Evolutionary conservation across 371 early-diverging fungal genomes (phyloP), one percentile per base, ranked within the genome.

Genomic region (Capniomyces stellatus): DNA sequence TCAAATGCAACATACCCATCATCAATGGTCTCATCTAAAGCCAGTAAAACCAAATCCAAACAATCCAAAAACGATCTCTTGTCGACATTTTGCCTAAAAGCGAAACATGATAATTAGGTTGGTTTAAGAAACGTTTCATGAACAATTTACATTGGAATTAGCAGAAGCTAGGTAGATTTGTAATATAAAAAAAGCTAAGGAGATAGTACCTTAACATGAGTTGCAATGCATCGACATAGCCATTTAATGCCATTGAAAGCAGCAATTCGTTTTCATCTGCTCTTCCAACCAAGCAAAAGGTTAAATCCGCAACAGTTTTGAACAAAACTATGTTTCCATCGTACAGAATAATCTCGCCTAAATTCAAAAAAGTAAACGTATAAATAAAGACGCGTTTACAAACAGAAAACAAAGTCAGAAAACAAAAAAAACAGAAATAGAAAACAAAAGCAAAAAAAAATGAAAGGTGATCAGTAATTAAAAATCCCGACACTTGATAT

Each of bases 201-300:
- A 47, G 21, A 2, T 40, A 63, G 43, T 72, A 90, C 86, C 81
- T 87, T 43, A 93, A 72, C 59, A 92, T 64, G 47, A 79, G 78
- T 47, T 81, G 76, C 1, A 91, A 76, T 1, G 93, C 82, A 54
- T 93, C 94, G 56, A 81, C 78, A 57, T 87, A 85, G 22, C 83
- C 81, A 46, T 77, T 79, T 60, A 94, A 69, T 59, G 85, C 82
- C 43, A 77, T 72, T 43, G 73, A 60, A 39, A 94, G 75, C 63
- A 94, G 75, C 44, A 93, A 67, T 69, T 96, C 97, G 70, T 96
- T 96, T 67, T 94, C 93, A 56, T 94, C 92, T 24, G 77, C 71
- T 25, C 83, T 79, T 18, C 92, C 94, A 29, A 96, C 82, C 43
- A 94, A 73, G 62, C 91, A 92, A 56, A 96, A 79, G 58, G 84